Evolutionary conservation across 2,329 filamentous ascomycete genomes (phyloP).

Genomic region (Penicillium sp.): DNA sequence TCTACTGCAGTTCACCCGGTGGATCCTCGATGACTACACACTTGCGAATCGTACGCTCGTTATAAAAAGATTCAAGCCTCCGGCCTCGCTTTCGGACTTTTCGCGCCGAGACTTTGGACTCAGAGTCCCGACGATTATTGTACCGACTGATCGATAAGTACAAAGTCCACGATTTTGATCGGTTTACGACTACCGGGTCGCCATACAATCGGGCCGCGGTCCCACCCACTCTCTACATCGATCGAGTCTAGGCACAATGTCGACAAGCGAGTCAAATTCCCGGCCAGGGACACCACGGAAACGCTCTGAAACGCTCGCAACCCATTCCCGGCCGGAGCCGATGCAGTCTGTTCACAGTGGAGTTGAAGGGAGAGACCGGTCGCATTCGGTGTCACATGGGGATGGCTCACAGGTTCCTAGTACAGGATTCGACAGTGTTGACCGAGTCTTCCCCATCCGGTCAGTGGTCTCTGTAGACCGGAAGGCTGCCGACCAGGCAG

Average conservation of each 20-base stretch:
- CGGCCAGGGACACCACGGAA: slow-evolving; percentile 5
- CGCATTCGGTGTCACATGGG: slow-evolving; percentile 16
- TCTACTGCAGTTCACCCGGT: slow-evolving; percentile 1
- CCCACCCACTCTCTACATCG: neutral
- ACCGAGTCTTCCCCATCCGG: slow-evolving; percentile 78
- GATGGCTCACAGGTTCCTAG: slow-evolving; percentile 2
- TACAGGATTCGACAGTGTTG: slow-evolving; percentile 32
- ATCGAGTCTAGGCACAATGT: neutral
- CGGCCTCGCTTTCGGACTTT: neutral
- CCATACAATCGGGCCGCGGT: neutral
- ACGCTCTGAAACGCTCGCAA: slow-evolving; percentile 5
- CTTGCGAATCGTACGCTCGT: neutral
- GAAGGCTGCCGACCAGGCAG: slow-evolving; percentile 36
- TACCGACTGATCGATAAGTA: neutral
- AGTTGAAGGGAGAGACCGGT: slow-evolving; percentile 14
- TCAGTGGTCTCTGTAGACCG: slow-evolving; percentile 74
- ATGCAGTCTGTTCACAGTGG: neutral
- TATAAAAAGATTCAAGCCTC: neutral
- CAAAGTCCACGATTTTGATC: neutral
- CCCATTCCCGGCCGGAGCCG: neutral
- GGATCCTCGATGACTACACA: slow-evolving; percentile 2
- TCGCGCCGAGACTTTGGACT: neutral
- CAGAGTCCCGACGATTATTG: neutral
- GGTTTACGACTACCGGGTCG: neutral
- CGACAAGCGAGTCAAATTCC: neutral